These are phyloP conservation scores for Paecilomyces variotii DNA, from an alignment of 2,329 filamentous ascomycete species.

Conservation along the genomic window DNA sequence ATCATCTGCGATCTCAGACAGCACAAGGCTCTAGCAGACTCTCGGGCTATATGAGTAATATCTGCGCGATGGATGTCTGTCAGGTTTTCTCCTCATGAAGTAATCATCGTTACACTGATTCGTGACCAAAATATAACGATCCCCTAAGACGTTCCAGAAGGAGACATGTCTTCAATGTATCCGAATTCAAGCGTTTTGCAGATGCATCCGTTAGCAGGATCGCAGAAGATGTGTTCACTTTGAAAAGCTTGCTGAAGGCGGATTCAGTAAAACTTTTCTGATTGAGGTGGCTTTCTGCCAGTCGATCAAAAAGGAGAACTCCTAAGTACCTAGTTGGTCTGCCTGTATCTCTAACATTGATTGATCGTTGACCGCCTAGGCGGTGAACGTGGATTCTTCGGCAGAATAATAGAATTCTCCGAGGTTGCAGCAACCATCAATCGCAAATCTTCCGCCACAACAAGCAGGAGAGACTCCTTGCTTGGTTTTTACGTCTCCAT, in stretches of 20 bases:
- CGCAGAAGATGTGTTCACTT: slow-evolving; percentile 6
- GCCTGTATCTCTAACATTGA: too few species aligned
- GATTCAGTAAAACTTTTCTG: slow-evolving; percentile 29
- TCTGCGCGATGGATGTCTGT: not conserved
- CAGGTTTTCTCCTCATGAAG: not conserved
- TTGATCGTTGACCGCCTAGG: not conserved
- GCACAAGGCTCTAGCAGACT: too few species aligned
- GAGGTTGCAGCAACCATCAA: not conserved
- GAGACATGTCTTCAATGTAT: slow-evolving; percentile 7
- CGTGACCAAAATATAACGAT: not conserved
- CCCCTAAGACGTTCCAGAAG: slow-evolving; percentile 4
- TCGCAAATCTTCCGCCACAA: not conserved
- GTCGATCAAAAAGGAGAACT: too few species aligned
- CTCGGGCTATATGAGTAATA: too few species aligned
- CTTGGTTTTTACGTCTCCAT: not conserved
- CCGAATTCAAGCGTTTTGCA: slow-evolving; percentile 9
- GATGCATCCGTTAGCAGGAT: slow-evolving; percentile 2
- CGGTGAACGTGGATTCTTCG: not conserved
- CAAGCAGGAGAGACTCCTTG: not conserved
- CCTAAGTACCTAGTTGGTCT: too few species aligned
- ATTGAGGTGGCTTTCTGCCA: not conserved
- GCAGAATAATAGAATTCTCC: not conserved
- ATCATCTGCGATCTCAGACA: too few species aligned
- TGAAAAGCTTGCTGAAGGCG: slow-evolving; percentile 29
- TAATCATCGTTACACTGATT: not conserved